Evolutionary conservation across 257 asterid species (phyloP), one percentile per base, ranked within the genome.

Genomic region (Solanum corneliomulleri): DNA sequence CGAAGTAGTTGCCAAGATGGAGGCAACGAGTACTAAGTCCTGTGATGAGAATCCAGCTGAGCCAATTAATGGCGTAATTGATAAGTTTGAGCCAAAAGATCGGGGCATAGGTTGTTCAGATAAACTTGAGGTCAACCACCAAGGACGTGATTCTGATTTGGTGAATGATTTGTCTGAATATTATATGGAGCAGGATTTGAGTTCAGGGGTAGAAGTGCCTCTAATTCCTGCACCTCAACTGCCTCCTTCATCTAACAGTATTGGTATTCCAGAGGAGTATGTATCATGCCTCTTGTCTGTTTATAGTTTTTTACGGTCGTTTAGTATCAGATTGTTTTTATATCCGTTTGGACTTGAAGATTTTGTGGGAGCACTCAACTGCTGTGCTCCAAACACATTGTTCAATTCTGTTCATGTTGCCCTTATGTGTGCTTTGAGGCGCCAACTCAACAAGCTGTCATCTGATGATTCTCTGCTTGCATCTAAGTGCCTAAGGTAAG

Each of bases 281-380:
- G 95, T 94, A 64, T 90, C 98, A 14, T 90, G 93, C 87, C 95
- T 96, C 88, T 91, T 96, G 68, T 95, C 98, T 25, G 98, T 95
- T 41, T 90, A 95, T 89, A 87, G 94, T 84, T 94, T 96, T 90
- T 76, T 96, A 89, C 94, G 98, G 23, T 94, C 98, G 0, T 96
- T 95, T 88, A 96, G 98, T 85, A 91, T 91, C 31, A 91, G 90
- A 64, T 90, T 96, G 86, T 96, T 93, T 88, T 89, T 96, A 88
- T 91, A 93, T 90, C 98, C 99, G 33, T 96, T 96, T 86, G 94
- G 90, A 75, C 89, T 96, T 86, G 97, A 96, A 89, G 98, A 94
- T 71, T 95, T 96, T 93, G 99, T 96, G 89, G 99, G 98, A 74
- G 95, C 99, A 64, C 92, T 96, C 78, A 96, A 94, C 89, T 96